phyloP scores from a whole-genome alignment of 2,329 filamentous ascomycete genomes.

The Chaetomium strumarium region DNA sequence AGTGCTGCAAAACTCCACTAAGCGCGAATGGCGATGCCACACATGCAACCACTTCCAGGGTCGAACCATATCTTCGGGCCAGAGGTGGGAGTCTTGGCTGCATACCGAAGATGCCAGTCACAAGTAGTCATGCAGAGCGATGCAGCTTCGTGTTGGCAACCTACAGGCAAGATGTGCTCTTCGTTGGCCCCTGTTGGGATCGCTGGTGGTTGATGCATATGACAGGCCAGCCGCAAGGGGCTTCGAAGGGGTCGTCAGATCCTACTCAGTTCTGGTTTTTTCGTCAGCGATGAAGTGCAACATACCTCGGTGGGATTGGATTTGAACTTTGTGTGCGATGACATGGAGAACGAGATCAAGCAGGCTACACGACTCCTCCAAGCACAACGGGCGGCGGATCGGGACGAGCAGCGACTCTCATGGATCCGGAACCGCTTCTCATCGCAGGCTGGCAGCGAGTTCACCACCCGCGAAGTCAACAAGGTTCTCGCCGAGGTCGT shows the following conservation, averaged over 20 bases:
- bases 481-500: slow-evolving; percentile 24
- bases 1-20: neutral
- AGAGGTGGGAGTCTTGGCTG: neutral
- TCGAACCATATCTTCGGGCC: slow-evolving; percentile 1
- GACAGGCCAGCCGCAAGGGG: neutral
- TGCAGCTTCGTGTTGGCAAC: slow-evolving; percentile 2
- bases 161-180: neutral
- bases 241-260: neutral
- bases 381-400: slow-evolving; percentile 16
- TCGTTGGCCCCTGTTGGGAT: neutral
- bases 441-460: slow-evolving; percentile 17
- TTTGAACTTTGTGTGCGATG: slow-evolving; percentile 3
- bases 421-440: slow-evolving; percentile 20
- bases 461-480: slow-evolving; percentile 25
- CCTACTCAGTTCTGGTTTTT: neutral
- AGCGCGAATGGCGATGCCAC: neutral
- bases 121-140: neutral
- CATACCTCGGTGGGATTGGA: neutral
- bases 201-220: neutral
- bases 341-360: slow-evolving; percentile 21
- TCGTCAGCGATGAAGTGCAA: neutral
- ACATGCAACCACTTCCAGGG: neutral
- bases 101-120: neutral
- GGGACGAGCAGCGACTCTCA: slow-evolving; percentile 16
- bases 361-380: slow-evolving; percentile 22